A percentile compares a stretch with the other conserved stretches of the same genome.
These are phyloP conservation scores for Pseudogymnoascus sp. DNA, from an alignment of 2,329 filamentous ascomycete species.

Conservation along the genomic window DNA sequence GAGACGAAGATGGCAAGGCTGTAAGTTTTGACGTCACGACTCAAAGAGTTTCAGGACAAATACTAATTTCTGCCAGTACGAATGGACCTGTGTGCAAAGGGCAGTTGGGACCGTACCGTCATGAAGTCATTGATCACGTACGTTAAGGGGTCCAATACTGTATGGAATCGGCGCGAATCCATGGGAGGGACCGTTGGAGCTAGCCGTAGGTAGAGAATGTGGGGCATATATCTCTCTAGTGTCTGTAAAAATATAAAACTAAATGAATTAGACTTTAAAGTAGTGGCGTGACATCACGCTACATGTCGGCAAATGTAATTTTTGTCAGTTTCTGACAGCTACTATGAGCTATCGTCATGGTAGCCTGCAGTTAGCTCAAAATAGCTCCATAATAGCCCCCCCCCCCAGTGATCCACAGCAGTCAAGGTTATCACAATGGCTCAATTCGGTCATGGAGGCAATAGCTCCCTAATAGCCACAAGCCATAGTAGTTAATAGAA, in stretches of 20 bases:
- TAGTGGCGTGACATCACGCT: background rate
- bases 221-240: background rate
- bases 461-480: background rate
- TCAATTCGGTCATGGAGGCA: background rate
- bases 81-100: constrained; percentile 40
- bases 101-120: background rate
- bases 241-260: background rate
- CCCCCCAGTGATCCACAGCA: background rate
- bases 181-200: background rate
- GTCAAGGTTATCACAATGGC: background rate
- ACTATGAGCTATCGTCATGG: background rate
- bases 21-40: constrained; percentile 44
- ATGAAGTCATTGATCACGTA: constrained; percentile 1
- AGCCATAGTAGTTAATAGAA: background rate
- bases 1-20: constrained; percentile 87
- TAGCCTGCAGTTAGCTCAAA: background rate
- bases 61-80: constrained; percentile 38
- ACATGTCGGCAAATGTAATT: background rate
- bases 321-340: background rate
- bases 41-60: constrained; percentile 9
- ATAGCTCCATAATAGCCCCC: background rate
- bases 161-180: background rate
- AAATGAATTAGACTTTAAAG: background rate
- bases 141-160: background rate
- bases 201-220: background rate